Evolutionary conservation across 1,139 yeast genomes (phyloP).

Genomic region (Yamadazyma atmosphaerica): DNA sequence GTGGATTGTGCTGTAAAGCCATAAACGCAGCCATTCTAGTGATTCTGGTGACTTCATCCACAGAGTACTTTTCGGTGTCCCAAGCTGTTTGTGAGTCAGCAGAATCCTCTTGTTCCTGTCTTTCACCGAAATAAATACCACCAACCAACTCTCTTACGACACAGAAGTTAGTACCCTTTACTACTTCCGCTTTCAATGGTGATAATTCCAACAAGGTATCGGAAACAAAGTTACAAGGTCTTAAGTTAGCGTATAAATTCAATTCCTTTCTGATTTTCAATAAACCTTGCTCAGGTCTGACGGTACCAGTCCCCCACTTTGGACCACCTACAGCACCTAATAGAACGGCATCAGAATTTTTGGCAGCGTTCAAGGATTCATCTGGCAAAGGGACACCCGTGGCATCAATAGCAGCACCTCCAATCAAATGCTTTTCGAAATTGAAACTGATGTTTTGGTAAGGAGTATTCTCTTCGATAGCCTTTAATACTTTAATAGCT

Average conservation of each 20-base stretch:
- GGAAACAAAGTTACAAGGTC: constrained; percentile 95
- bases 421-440: constrained; percentile 82
- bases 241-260: constrained; percentile 88
- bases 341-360: constrained; percentile 86
- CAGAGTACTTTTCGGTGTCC: constrained; percentile 92
- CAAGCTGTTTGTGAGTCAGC: constrained; percentile 68
- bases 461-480: constrained; percentile 68
- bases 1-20: constrained; percentile 92
- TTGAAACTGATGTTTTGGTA: constrained; percentile 58
- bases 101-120: constrained; percentile 86
- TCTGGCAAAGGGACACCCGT: constrained; percentile 93
- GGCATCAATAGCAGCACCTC: constrained; percentile 98
- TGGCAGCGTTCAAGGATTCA: constrained; percentile 81
- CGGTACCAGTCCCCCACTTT: constrained; percentile 94
- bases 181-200: constrained; percentile 82
- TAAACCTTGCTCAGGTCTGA: constrained; percentile 97
- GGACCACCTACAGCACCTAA: constrained; percentile 99
- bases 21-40: constrained; percentile 98
- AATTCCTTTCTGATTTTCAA: constrained; percentile 91
- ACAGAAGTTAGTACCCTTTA: constrained; percentile 83
- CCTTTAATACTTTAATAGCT: constrained; percentile 86
- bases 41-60: constrained; percentile 88
- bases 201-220: constrained; percentile 82
- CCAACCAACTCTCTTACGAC: constrained; percentile 97
- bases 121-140: constrained; percentile 95